Base-by-base conservation (phyloP, 2,329 filamentous ascomycete species). In the Penicillium sp. region DNA sequence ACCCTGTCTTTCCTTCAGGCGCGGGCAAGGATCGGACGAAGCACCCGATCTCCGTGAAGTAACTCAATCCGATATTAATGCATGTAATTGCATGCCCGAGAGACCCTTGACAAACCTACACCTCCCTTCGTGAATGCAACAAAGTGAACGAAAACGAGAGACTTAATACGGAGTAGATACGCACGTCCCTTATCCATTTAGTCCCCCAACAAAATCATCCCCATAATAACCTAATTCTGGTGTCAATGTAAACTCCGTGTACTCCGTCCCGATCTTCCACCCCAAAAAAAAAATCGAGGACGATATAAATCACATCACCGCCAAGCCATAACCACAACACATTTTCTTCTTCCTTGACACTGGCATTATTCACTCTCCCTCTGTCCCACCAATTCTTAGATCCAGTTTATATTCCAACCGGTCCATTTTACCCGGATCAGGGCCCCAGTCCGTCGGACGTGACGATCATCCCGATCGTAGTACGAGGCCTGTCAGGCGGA, bases 401-500 rank as follows among this genome's bases (percentile, higher is more conserved):
- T 47, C 7, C n/a, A 4, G 4, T 17, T 33, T 22, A 33, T 2
- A 7, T 17, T 28, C 24, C 33, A 8, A 38, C 33, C 19, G 51
- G 51, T 1, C 12, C 35, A 54, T 40, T 54, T 54, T 54, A 54
- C n/a, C 51, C 51, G 51, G 35, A 54, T 28, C 47, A 35, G 9
- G 47, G 4, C 47, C 30, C 12, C 42, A 51, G 15, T 40, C 35
- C 38, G 49, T 66, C 60, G 64, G 64, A 65, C 40, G 45, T 9
- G 56, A 68, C 33, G 49, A 61, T 66, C 56, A 49, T 19, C 24
- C 65, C 65, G 64, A 65, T 44, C 45, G 26, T 28, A 6, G 22
- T 13, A 19, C 37, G 24, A 5, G 47, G 30, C 17, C 30, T 24
- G 28, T 47, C 12, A 37, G 22, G 57, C 67, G 67, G 67, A 69